Conservation (phyloP, 306 rosid genomes). For the Oxytropis ochrocephala region DNA sequence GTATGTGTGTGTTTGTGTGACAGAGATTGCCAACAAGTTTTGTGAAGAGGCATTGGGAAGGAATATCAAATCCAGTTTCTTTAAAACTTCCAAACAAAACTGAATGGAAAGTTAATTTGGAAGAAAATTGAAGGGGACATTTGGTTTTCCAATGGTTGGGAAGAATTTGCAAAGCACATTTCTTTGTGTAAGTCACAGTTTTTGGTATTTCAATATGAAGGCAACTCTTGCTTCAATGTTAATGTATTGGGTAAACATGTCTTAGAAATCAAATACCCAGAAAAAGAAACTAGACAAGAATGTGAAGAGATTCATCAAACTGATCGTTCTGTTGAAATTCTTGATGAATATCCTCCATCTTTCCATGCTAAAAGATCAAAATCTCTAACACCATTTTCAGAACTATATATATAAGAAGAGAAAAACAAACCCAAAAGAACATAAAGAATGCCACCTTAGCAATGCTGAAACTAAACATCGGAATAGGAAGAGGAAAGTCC, state of each 20-base stretch:
- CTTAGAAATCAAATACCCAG: slow-evolving; percentile 8
- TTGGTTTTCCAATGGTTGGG: slow-evolving; percentile 17
- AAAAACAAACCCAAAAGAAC: not conserved
- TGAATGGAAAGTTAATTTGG: slow-evolving; percentile 3
- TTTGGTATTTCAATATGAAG: slow-evolving; percentile 13
- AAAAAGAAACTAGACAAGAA: not conserved
- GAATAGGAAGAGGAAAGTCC: not conserved
- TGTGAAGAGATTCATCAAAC: not conserved
- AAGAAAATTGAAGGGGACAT: not conserved
- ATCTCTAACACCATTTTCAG: not conserved
- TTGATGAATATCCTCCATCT: not conserved
- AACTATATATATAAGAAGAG: not conserved
- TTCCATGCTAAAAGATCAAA: not conserved
- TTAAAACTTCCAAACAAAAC: slow-evolving; percentile 28
- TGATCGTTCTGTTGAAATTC: not conserved
- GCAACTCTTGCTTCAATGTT: not conserved
- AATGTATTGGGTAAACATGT: not conserved
- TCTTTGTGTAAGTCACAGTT: slow-evolving; percentile 2
- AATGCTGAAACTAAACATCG: too few relatives aligned
- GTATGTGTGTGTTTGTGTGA: not conserved
- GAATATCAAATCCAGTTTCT: not conserved
- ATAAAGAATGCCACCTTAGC: too few relatives aligned
- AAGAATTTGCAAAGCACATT: not conserved
- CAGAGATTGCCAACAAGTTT: slow-evolving; percentile 17
- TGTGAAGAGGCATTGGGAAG: slow-evolving; percentile 5